Evolutionary conservation across 306 rosid species (phyloP).

Genomic region (Chamaecrista fasciculata): DNA sequence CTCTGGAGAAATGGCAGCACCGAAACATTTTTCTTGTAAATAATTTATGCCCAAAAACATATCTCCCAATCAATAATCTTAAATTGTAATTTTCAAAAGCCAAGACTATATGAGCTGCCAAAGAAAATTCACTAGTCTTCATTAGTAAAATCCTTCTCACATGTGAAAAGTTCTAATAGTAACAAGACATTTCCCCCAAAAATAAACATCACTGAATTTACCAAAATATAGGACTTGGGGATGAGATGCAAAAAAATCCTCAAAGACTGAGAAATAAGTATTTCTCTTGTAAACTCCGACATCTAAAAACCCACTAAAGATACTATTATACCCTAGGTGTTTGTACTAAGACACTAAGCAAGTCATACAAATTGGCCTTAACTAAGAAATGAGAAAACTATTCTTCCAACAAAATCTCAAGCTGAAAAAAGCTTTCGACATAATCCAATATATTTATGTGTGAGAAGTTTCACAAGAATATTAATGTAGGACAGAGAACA

Average conservation of each 20-base stretch:
- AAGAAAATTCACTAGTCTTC: neutral
- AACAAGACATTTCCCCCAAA: neutral
- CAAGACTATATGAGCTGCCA: neutral
- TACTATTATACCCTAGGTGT: neutral
- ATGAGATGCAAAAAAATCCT: neutral
- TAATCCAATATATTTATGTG: neutral
- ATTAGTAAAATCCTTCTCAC: neutral
- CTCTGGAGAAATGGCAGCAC: neutral
- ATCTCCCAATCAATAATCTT: neutral
- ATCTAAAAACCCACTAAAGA: neutral
- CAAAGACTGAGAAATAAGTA: neutral
- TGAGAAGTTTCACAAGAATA: conserved; percentile 9
- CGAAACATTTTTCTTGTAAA: neutral
- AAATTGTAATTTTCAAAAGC: neutral
- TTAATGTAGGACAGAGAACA: neutral
- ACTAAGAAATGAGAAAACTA: neutral
- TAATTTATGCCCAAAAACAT: neutral
- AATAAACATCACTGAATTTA: neutral
- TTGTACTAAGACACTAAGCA: neutral
- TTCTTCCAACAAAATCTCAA: neutral
- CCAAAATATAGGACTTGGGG: neutral
- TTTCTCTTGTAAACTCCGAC: neutral
- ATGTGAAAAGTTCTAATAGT: neutral
- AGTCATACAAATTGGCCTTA: neutral
- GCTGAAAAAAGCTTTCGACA: neutral